phyloP scores from a whole-genome alignment of 75 land plant species.

The Cunninghamia lanceolata region DNA sequence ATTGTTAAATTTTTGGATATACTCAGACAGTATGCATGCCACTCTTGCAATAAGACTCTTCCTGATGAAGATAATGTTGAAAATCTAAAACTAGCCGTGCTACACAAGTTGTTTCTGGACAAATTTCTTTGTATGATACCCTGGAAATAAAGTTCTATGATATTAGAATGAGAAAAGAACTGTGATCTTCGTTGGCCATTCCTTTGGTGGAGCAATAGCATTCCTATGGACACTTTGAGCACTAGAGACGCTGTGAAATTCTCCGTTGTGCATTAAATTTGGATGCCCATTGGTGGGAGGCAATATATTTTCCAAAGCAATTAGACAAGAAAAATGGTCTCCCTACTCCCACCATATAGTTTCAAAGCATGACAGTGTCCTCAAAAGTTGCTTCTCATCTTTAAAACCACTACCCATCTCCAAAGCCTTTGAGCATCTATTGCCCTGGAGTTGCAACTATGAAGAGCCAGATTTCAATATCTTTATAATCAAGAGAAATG shows the following conservation, averaged over 20 bases:
- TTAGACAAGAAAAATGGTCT: slow-evolving; percentile 49
- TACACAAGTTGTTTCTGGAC: no score
- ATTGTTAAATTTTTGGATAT: slow-evolving; percentile 64
- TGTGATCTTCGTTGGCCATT: slow-evolving; percentile 13
- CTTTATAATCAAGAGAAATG: no score
- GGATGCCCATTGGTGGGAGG: slow-evolving; percentile 62
- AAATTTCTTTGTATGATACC: no score
- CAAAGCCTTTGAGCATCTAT: slow-evolving; percentile 16
- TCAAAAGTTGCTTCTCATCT: slow-evolving; percentile 44
- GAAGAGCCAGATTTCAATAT: slow-evolving; percentile 43
- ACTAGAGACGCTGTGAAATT: not conserved
- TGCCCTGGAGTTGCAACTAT: not conserved
- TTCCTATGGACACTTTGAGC: slow-evolving; percentile 7
- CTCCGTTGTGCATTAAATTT: slow-evolving; percentile 48
- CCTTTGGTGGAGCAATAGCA: slow-evolving; percentile 10
- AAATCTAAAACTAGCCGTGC: no score
- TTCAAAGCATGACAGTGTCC: slow-evolving; percentile 46
- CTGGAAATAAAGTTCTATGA: not conserved
- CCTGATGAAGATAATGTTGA: slow-evolving; percentile 78
- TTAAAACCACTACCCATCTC: slow-evolving; percentile 25
- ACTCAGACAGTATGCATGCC: slow-evolving; percentile 73
- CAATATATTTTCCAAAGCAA: slow-evolving; percentile 31
- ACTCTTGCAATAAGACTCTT: slow-evolving; percentile 55
- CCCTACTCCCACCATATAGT: slow-evolving; percentile 41
- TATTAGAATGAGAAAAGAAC: not conserved